These are phyloP conservation scores for Ulmus americana DNA, from an alignment of 331 rosid genomes.

Conservation along the genomic window DNA sequence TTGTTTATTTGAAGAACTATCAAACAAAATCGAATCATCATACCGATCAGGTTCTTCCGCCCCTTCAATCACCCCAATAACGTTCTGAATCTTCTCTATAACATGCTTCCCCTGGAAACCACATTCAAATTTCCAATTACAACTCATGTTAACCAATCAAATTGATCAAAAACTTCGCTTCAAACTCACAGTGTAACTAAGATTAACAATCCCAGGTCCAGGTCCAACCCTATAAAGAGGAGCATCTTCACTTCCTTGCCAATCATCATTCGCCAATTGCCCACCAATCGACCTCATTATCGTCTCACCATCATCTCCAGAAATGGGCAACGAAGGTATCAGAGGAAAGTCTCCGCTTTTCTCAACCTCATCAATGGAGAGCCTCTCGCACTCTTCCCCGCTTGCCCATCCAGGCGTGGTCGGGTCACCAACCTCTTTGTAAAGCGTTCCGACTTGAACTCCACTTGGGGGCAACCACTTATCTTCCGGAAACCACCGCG, in stretches of 20 bases:
- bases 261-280: constrained; percentile 50
- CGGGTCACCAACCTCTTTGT: constrained; percentile 52
- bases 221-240: constrained; percentile 62
- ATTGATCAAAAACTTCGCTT: not conserved
- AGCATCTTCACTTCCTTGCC: constrained; percentile 66
- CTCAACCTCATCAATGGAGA: constrained; percentile 41
- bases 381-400: constrained; percentile 46
- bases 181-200: constrained; percentile 43
- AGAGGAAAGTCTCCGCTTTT: constrained; percentile 40
- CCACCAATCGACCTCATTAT: constrained; percentile 56
- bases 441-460: constrained; percentile 59
- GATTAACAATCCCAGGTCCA: constrained; percentile 65
- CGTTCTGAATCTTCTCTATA: constrained; percentile 52
- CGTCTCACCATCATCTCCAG: constrained; percentile 52
- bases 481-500: constrained; percentile 48
- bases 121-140: constrained; percentile 6
- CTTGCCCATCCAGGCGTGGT: constrained; percentile 82
- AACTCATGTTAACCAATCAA: not conserved
- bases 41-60: constrained; percentile 77
- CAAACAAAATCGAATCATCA: not conserved
- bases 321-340: constrained; percentile 62
- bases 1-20: not conserved
- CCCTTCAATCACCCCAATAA: constrained; percentile 67
- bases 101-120: constrained; percentile 45
- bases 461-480: constrained; percentile 81